Conservation (phyloP, 768 basidiomycete genomes). For the Chalciporus chontae region DNA sequence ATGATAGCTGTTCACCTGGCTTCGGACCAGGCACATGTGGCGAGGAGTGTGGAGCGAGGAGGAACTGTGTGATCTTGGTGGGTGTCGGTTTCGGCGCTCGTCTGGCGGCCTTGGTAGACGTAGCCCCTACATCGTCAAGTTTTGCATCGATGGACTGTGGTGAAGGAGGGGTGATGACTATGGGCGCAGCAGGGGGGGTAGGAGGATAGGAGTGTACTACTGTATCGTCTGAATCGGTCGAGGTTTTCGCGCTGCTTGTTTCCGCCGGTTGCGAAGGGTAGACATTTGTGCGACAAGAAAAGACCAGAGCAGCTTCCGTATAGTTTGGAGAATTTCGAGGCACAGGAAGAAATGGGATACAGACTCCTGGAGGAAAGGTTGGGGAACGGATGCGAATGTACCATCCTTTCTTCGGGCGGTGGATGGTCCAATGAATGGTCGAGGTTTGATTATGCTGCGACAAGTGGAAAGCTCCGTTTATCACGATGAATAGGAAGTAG, state of each 20-base stretch:
- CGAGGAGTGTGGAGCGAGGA: conserved; percentile 46
- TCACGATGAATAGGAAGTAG: neutral
- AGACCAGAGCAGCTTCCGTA: conserved; percentile 48
- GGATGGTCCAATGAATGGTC: conserved; percentile 69
- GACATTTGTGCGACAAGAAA: conserved; percentile 48
- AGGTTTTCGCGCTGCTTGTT: conserved; percentile 15
- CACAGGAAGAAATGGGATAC: conserved; percentile 53
- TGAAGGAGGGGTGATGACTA: conserved; percentile 33
- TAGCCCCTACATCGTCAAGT: conserved; percentile 19
- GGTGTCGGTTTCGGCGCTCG: conserved; percentile 8
- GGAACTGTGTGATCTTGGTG: conserved; percentile 43
- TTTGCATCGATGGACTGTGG: conserved; percentile 31
- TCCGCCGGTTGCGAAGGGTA: conserved; percentile 23
- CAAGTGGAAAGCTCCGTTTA: neutral
- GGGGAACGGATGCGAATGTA: conserved; percentile 77
- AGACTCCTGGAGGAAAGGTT: conserved; percentile 58
- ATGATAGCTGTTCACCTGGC: conserved; percentile 33
- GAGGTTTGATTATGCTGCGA: conserved; percentile 64
- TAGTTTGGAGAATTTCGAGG: conserved; percentile 45
- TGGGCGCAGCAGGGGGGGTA: conserved; percentile 40
- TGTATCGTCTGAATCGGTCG: conserved; percentile 32
- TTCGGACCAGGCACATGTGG: conserved; percentile 31
- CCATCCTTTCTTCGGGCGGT: conserved; percentile 80
- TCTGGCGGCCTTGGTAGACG: neutral
- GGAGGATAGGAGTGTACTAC: conserved; percentile 56